phyloP scores from a whole-genome alignment of 2,329 filamentous ascomycete species.

The Thermoascus crustaceus region DNA sequence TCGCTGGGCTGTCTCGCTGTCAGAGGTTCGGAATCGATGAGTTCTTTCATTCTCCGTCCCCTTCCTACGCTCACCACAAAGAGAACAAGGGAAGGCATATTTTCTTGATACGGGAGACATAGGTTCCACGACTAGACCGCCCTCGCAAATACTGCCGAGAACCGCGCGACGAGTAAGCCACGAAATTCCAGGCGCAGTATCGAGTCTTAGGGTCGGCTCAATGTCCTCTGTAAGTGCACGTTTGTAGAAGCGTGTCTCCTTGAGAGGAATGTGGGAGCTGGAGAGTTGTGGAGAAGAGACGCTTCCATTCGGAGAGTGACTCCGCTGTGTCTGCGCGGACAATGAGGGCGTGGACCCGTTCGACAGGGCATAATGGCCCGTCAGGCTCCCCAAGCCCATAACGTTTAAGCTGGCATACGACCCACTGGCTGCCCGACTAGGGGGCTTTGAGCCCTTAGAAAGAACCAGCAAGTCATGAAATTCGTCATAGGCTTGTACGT shows the following conservation, averaged over 20 bases:
- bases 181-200: constrained; percentile 80
- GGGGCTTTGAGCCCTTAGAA: constrained; percentile 53
- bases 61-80: constrained; percentile 78
- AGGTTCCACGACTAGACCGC: constrained; percentile 81
- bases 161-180: constrained; percentile 88
- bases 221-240: constrained; percentile 81
- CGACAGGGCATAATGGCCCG: constrained; percentile 30
- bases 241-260: constrained; percentile 93
- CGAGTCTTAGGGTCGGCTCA: constrained; percentile 84
- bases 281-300: constrained; percentile 35
- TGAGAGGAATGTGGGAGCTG: constrained; percentile 51
- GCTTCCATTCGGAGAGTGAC: constrained; percentile 44
- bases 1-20: constrained; percentile 75
- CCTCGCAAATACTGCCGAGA: constrained; percentile 72
- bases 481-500: constrained; percentile 73
- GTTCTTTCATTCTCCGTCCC: constrained; percentile 64
- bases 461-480: constrained; percentile 69
- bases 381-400: constrained; percentile 45
- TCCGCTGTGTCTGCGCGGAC: constrained; percentile 49
- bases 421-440: constrained; percentile 63
- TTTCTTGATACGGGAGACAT: constrained; percentile 53
- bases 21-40: constrained; percentile 82
- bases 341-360: constrained; percentile 56
- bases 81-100: constrained; percentile 61
- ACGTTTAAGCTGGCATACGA: constrained; percentile 59